Conservation (phyloP, 192 early-diverging fungal genomes). For the Entophlyctis luteolus region DNA sequence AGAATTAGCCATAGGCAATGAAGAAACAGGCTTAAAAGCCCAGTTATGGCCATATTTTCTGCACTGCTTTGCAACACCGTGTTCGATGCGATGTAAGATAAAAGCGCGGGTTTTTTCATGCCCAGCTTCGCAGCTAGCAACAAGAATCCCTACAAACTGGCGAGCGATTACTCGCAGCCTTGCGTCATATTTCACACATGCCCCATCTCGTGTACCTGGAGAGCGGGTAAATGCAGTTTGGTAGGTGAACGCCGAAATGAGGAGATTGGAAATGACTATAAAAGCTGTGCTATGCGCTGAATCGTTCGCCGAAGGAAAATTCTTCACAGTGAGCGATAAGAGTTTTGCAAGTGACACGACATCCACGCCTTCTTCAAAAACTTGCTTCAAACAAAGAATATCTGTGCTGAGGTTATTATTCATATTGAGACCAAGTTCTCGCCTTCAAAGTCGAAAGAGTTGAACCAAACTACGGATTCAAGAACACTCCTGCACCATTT, state of each 20-base stretch:
- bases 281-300: constrained; percentile 3
- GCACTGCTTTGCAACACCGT: no score
- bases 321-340: constrained; percentile 10
- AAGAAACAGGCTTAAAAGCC: no score
- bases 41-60: no score
- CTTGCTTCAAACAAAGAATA: constrained; percentile 10
- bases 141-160: not conserved
- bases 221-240: constrained; percentile 7
- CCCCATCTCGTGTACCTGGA: not conserved
- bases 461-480: constrained; percentile 22
- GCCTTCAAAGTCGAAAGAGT: constrained; percentile 9
- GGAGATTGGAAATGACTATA: constrained; percentile 17
- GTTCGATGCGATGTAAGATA: constrained; percentile 18
- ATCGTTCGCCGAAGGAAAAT: not conserved
- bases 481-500: constrained; percentile 10
- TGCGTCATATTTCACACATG: constrained; percentile 5
- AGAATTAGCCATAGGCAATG: no score
- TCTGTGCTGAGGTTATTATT: not conserved
- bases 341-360: constrained; percentile 4
- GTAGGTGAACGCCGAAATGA: constrained; percentile 8
- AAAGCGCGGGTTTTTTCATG: constrained; percentile 16
- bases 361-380: constrained; percentile 1
- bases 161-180: not conserved
- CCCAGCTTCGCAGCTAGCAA: not conserved
- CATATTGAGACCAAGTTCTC: not conserved